These are phyloP conservation scores for Hibiscus trionum DNA, from an alignment of 345 rosid species.

Conservation along the genomic window DNA sequence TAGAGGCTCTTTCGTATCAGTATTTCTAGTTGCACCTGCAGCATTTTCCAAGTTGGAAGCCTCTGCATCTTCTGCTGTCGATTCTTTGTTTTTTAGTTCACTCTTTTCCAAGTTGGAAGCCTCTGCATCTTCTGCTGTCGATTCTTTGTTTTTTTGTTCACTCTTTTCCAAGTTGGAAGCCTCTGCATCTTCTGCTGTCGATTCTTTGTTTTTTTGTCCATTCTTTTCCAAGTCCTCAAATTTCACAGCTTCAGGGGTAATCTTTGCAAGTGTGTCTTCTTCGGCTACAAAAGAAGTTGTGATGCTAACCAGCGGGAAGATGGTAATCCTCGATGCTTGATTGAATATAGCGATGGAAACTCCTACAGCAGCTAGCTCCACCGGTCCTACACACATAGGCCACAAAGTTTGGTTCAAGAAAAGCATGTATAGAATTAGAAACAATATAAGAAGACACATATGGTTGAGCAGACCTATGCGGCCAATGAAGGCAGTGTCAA, in stretches of 20 bases:
- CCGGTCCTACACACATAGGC: conserved; percentile 42
- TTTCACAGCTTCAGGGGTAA: conserved; percentile 21
- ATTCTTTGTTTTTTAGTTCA: too few species aligned
- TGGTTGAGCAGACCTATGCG: conserved; percentile 34
- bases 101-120: conserved; percentile 7
- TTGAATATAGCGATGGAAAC: conserved; percentile 95
- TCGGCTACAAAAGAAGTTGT: conserved; percentile 97
- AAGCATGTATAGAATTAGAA: not conserved
- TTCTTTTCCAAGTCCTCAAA: conserved; percentile 15
- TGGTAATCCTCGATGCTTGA: conserved; percentile 85
- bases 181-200: conserved; percentile 22
- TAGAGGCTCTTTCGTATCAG: conserved; percentile 18
- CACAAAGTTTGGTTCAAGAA: not conserved
- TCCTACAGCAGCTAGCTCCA: conserved; percentile 93
- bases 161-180: conserved; percentile 12
- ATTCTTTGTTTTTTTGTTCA: too few species aligned
- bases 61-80: too few species aligned
- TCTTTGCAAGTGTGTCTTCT: conserved; percentile 63
- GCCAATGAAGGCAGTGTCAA: conserved; percentile 89
- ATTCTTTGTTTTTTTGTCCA: conserved; percentile 11
- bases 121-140: too few species aligned
- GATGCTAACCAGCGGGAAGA: conserved; percentile 79
- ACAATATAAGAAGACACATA: not conserved
- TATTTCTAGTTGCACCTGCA: not conserved
- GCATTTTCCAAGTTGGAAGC: conserved; percentile 11